A percentile compares a stretch with the other conserved stretches of the same genome.
phyloP scores from a whole-genome alignment of 352 stramenopile genomes.

The Phytophthora podocarpi region DNA sequence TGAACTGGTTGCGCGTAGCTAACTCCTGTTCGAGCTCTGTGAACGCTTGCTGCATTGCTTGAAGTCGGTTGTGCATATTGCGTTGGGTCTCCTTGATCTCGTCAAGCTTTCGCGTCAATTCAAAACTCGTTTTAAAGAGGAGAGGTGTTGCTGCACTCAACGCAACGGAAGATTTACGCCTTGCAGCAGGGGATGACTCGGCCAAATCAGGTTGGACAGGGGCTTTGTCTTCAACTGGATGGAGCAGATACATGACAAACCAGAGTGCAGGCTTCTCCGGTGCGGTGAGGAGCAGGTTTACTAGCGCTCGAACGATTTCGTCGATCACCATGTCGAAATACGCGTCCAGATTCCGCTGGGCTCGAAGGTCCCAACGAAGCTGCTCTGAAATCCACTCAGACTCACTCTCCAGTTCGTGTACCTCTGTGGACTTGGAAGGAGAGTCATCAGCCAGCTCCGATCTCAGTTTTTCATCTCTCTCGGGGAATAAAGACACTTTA shows the following conservation, averaged over 20 bases:
- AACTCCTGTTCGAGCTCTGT: constrained; percentile 46
- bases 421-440: too few species aligned
- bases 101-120: constrained; percentile 62
- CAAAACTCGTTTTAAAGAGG: constrained; percentile 68
- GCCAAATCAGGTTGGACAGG: not conserved
- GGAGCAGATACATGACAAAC: constrained; percentile 50
- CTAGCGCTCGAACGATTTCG: constrained; percentile 40
- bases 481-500: constrained; percentile 33
- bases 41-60: constrained; percentile 33
- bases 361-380: constrained; percentile 14
- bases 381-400: constrained; percentile 16
- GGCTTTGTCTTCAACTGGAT: not conserved
- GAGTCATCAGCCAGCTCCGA: not conserved
- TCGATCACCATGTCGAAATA: constrained; percentile 54
- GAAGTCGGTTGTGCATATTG: constrained; percentile 39
- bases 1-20: constrained; percentile 49
- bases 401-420: not conserved
- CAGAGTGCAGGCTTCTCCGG: constrained; percentile 47
- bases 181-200: not conserved
- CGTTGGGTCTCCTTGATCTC: constrained; percentile 47
- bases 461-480: not conserved
- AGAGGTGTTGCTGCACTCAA: constrained; percentile 23
- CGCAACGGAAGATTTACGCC: constrained; percentile 15
- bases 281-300: constrained; percentile 46
- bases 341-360: constrained; percentile 49